Percentiles rank a stretch among this genome's conserved stretches.
These are phyloP conservation scores for Lyophyllum shimeji DNA, from an alignment of 768 basidiomycete genomes.

Conservation along the genomic window DNA sequence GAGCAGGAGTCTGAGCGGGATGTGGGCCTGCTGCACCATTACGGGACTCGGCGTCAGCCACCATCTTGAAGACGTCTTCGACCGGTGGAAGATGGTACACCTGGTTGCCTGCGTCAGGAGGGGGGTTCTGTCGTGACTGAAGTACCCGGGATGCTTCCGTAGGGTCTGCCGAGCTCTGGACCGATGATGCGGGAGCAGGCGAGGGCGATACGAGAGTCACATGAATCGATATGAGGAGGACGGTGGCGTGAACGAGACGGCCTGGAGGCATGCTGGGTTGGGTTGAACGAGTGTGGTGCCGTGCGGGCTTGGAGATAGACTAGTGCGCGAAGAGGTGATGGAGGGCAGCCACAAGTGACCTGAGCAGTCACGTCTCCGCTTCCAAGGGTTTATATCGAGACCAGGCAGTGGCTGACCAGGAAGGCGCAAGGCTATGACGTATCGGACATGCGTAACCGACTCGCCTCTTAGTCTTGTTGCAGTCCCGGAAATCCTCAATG, in stretches of 20 bases:
- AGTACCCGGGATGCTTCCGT: not conserved
- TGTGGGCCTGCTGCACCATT: not conserved
- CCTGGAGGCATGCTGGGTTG: conserved; percentile 1
- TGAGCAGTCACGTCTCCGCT: not conserved
- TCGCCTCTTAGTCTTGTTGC: no score
- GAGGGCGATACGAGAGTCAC: not conserved
- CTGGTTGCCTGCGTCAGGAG: not conserved
- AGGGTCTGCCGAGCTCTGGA: not conserved
- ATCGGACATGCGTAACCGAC: no score
- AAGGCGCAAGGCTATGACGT: no score
- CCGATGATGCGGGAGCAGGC: conserved; percentile 1
- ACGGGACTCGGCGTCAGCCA: conserved; percentile 3
- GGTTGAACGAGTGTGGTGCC: conserved; percentile 16
- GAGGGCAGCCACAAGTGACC: conserved; percentile 2
- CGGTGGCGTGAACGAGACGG: not conserved
- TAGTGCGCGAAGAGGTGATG: not conserved
- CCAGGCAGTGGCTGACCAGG: not conserved
- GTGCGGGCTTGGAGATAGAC: conserved; percentile 7
- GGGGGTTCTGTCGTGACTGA: not conserved
- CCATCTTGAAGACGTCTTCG: conserved; percentile 17
- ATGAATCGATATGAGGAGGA: not conserved
- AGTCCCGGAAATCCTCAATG: no score
- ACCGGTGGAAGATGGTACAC: conserved; percentile 13
- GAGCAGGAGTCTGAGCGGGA: not conserved
- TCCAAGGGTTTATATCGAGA: not conserved